Conservation (phyloP, 2,329 filamentous ascomycete genomes). For the Fusarium agapanthi region DNA sequence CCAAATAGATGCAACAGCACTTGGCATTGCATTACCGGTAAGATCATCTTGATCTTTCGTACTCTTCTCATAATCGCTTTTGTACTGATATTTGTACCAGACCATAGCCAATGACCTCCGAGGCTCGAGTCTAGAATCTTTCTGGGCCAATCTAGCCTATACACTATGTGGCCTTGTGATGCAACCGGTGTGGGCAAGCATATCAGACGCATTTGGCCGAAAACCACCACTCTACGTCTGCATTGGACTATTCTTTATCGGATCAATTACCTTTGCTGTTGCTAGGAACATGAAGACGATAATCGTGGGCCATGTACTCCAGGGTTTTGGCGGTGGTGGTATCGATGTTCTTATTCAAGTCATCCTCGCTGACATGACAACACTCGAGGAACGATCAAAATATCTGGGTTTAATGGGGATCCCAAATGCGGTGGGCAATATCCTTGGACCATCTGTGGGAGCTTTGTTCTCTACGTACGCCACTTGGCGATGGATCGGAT, state of each 20-base stretch:
- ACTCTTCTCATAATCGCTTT: not conserved
- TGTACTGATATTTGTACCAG: not conserved
- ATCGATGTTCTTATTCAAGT: conserved; percentile 12
- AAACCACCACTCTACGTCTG: conserved; percentile 9
- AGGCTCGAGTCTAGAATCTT: conserved; percentile 11
- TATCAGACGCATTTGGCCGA: conserved; percentile 14
- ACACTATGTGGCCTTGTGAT: conserved; percentile 15
- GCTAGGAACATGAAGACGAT: conserved; percentile 8
- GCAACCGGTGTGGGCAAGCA: conserved; percentile 15
- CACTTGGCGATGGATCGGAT: conserved; percentile 18
- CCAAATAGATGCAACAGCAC: conserved; percentile 14
- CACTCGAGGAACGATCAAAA: not conserved
- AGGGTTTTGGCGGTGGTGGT: conserved; percentile 11
- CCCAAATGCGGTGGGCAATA: conserved; percentile 6
- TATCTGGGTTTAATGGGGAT: conserved; percentile 12
- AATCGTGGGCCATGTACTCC: conserved; percentile 6
- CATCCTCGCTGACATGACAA: conserved; percentile 15
- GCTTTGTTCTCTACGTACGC: conserved; percentile 1
- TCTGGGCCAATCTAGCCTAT: conserved; percentile 13
- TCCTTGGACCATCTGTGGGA: not conserved
- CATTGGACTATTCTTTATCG: not conserved
- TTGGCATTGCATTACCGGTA: conserved; percentile 14
- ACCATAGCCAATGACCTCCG: conserved; percentile 15
- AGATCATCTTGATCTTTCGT: not conserved
- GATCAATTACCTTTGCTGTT: conserved; percentile 9